Base-by-base conservation (phyloP, 331 rosid genomes). In the Ulmus americana region DNA sequence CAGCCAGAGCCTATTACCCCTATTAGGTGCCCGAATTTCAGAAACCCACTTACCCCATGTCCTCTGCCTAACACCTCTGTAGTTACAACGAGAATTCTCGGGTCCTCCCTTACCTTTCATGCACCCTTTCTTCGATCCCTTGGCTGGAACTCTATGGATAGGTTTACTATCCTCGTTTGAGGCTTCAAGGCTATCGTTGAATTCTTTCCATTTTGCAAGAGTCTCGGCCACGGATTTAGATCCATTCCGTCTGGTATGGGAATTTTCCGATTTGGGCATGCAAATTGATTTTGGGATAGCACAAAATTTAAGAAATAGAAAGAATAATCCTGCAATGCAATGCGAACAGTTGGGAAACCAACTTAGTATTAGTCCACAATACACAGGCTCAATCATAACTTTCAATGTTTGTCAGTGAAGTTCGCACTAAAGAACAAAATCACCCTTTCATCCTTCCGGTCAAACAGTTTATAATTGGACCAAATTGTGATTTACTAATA, bases 31-130 rank as follows among this genome's bases (percentile, higher is more conserved):
- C 38, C 96, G 75, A 38, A 88, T 88, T 70, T 85, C 94, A 8
- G 94, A 82, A 57, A 88, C 94, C 96, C 94, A 88, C 70, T 88
- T 88, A 44, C 96, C 88, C 96, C 96, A 88, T 40, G 94, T 85
- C 79, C 90, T 85, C 70, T 88, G 94, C 83, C 96, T 81, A 20
- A 88, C 96, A 53, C 96, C 96, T 77, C 96, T 65, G 81, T 72
- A 88, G 78, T 86, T 85, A 75, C 35, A 28, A 28, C 35, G 35
- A 28, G 35, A 28, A 28, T 28, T 28, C 35, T 28, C 35, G 4
- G 35, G 35, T 28, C 35, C 35, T 28, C 35, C 35, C 35, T 28
- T 28, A 28, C 35, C 35, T 28, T 28, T 28, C 35, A 28, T 28
- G 35, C 35, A 28, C 4, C 35, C 35, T 28, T 28, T 28, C 35